Evolutionary conservation across 306 rosid species (phyloP).

Genomic region (Albizia julibrissin): DNA sequence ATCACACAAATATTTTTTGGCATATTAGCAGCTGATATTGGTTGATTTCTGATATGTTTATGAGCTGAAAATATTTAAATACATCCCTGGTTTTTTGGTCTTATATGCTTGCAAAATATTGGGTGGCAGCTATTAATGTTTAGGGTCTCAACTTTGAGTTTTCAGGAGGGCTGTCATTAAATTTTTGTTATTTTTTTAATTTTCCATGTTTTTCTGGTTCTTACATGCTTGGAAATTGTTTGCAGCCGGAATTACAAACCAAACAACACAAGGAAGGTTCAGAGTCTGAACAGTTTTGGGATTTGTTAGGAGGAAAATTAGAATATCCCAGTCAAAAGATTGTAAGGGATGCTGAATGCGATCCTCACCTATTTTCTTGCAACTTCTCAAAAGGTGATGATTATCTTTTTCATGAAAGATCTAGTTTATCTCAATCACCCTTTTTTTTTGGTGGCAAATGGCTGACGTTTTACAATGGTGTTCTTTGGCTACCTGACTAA

Average conservation of each 20-base stretch:
- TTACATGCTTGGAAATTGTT: conserved; percentile 42
- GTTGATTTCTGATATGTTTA: not conserved
- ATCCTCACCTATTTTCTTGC: conserved; percentile 87
- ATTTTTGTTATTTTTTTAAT: not conserved
- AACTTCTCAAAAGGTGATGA: conserved; percentile 63
- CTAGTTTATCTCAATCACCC: conserved; percentile 26
- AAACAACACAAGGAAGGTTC: conserved; percentile 82
- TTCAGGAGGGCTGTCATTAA: not conserved
- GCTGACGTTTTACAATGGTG: conserved; percentile 47
- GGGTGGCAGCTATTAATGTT: not conserved
- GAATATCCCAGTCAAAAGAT: conserved; percentile 87
- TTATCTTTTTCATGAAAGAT: conserved; percentile 24
- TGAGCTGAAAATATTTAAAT: conserved; percentile 21
- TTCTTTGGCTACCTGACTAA: conserved; percentile 35
- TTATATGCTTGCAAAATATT: not conserved
- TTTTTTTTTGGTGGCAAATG: conserved; percentile 31
- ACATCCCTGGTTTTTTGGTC: conserved; percentile 23
- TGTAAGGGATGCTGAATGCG: conserved; percentile 66
- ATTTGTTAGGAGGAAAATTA: conserved; percentile 74
- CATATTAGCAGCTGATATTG: conserved; percentile 31
- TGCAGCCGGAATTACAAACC: conserved; percentile 88
- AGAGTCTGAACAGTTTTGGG: conserved; percentile 96
- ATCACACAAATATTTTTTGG: not conserved
- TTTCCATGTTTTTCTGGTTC: conserved; percentile 33
- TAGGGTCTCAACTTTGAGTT: not conserved